phyloP scores from a whole-genome alignment of 1,139 yeast genomes.

The Sugiyamaella castrensis region DNA sequence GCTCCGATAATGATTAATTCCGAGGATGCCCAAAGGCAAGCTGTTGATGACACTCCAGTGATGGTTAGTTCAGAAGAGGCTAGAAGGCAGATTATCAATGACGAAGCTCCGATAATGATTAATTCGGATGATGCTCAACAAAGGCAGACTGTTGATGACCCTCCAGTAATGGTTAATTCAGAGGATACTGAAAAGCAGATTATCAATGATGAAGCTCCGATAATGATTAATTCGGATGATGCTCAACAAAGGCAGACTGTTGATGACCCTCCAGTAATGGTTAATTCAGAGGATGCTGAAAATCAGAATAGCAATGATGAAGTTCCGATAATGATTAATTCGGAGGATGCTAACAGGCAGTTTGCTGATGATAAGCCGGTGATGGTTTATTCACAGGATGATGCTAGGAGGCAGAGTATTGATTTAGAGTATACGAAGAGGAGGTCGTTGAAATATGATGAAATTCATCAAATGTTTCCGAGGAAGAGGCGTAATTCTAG shows the following conservation, averaged over 20 bases:
- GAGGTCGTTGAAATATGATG: too few relatives aligned
- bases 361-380: constrained; percentile 6
- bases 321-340: neutral
- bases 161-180: constrained; percentile 14
- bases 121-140: constrained; percentile 34
- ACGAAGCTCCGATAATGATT: constrained; percentile 30
- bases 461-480: too few relatives aligned
- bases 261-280: constrained; percentile 17
- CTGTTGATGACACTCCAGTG: constrained; percentile 6
- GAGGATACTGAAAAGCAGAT: neutral
- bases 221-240: constrained; percentile 30
- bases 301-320: neutral
- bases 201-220: constrained; percentile 26
- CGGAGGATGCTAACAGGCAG: neutral
- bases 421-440: constrained; percentile 20
- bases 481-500: too few relatives aligned
- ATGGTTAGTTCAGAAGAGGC: neutral
- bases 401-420: too few relatives aligned
- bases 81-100: too few relatives aligned
- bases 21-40: neutral
- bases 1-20: neutral
- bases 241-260: constrained; percentile 40
- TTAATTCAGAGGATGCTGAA: constrained; percentile 1
- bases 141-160: constrained; percentile 37
- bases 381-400: too few relatives aligned